Conservation (phyloP, 73 alveolate species). For the Tetrahymena malaccensis region DNA sequence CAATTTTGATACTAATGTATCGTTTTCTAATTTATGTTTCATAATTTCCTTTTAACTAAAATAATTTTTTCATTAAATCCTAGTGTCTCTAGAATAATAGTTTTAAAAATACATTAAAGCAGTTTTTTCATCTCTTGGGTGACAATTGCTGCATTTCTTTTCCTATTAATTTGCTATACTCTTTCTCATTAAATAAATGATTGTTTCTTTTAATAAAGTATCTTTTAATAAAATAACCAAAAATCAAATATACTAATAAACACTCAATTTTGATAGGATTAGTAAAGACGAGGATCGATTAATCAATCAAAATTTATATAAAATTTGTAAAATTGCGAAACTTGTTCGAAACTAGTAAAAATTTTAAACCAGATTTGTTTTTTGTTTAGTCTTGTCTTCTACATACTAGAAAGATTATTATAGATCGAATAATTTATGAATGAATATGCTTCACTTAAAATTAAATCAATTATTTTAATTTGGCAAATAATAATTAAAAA, state of each 20-base stretch:
- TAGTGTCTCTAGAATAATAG: background rate
- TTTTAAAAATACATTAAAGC: background rate
- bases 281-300: background rate
- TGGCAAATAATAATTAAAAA: no score
- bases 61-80: background rate
- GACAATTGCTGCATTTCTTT: background rate
- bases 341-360: background rate
- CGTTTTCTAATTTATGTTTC: background rate
- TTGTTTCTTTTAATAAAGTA: background rate
- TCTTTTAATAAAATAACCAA: background rate
- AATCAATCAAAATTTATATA: background rate
- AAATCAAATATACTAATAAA: background rate
- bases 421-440: no score
- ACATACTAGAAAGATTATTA: background rate
- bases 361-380: background rate
- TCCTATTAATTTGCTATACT: background rate
- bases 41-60: background rate
- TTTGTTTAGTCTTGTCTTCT: background rate
- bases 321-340: background rate
- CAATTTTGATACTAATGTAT: background rate
- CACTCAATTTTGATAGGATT: background rate
- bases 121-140: background rate
- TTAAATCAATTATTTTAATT: no score
- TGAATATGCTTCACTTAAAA: no score
- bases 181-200: background rate